These are phyloP conservation scores for Leccinum longicurvipes DNA, from an alignment of 768 basidiomycete species.

Conservation along the genomic window DNA sequence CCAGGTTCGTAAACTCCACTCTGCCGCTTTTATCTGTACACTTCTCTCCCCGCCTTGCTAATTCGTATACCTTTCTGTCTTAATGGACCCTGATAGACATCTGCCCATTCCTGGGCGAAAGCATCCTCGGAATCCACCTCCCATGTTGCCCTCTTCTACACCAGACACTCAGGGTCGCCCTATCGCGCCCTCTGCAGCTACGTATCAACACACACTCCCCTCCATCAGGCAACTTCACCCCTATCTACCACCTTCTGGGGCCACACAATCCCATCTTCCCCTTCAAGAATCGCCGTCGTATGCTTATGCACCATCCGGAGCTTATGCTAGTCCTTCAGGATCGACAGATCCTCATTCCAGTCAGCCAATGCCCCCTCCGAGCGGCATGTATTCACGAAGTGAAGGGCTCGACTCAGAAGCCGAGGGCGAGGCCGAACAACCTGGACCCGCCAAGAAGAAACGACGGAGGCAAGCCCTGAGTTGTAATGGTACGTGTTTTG, in stretches of 20 bases:
- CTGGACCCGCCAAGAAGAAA: conserved; percentile 76
- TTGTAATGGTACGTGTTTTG: conserved; percentile 64
- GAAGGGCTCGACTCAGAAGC: conserved; percentile 52
- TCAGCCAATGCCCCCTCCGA: conserved; percentile 20
- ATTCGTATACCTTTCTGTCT: conserved; percentile 3
- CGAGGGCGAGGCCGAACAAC: conserved; percentile 49
- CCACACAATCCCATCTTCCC: conserved; percentile 26
- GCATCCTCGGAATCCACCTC: conserved; percentile 25
- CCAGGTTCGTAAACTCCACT: conserved; percentile 23
- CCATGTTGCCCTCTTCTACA: conserved; percentile 26
- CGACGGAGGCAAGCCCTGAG: conserved; percentile 77
- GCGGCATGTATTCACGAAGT: conserved; percentile 29
- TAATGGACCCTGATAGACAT: conserved; percentile 39
- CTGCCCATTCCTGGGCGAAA: conserved; percentile 33
- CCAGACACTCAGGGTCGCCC: conserved; percentile 27
- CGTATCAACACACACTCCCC: conserved; percentile 43
- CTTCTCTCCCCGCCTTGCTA: conserved; percentile 15
- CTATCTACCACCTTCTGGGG: conserved; percentile 53
- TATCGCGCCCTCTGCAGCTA: conserved; percentile 19
- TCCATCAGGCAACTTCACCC: conserved; percentile 70
- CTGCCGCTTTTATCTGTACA: conserved; percentile 19
- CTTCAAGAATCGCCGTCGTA: conserved; percentile 27
- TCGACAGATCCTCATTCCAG: conserved; percentile 26
- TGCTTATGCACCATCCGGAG: conserved; percentile 22
- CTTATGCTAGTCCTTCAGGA: conserved; percentile 23